Conservation (phyloP, 768 basidiomycete genomes). For the Dacryopinax spathularia region DNA sequence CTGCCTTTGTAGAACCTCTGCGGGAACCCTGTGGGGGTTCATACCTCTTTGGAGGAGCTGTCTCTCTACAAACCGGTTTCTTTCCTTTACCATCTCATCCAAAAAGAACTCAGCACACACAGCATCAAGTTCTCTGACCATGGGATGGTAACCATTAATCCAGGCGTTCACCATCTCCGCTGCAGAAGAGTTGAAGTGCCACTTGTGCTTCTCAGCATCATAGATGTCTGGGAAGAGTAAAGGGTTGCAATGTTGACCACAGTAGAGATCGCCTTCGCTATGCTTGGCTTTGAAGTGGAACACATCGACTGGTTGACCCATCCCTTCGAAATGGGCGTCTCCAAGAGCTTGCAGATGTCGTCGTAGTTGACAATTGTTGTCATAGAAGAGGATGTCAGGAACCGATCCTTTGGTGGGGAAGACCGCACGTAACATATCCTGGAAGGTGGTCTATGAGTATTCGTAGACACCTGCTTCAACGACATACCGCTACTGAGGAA, state of each 20-base stretch:
- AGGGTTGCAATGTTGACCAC: conserved; percentile 23
- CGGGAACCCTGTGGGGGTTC: neutral
- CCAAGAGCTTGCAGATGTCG: neutral
- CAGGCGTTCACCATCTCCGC: conserved; percentile 29
- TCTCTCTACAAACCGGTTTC: conserved; percentile 15
- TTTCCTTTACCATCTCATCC: conserved; percentile 25
- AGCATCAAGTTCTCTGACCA: conserved; percentile 21
- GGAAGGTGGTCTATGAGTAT: neutral
- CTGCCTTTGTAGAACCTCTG: neutral
- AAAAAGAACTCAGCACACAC: conserved; percentile 26
- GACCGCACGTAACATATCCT: neutral
- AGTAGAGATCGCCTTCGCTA: conserved; percentile 18
- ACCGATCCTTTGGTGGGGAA: conserved; percentile 1
- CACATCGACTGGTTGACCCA: conserved; percentile 22
- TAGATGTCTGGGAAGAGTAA: conserved; percentile 20
- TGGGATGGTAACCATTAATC: conserved; percentile 26
- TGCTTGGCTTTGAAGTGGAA: conserved; percentile 30
- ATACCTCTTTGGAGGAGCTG: too few species aligned
- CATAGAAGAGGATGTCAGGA: conserved; percentile 10
- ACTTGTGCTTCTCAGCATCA: conserved; percentile 14
- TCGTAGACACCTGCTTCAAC: neutral
- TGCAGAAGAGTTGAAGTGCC: conserved; percentile 26
- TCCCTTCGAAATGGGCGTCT: conserved; percentile 12
- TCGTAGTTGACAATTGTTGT: conserved; percentile 16
- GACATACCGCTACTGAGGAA: neutral